Base-by-base conservation (phyloP, 352 stramenopile species). In the Phytophthora sp. region DNA sequence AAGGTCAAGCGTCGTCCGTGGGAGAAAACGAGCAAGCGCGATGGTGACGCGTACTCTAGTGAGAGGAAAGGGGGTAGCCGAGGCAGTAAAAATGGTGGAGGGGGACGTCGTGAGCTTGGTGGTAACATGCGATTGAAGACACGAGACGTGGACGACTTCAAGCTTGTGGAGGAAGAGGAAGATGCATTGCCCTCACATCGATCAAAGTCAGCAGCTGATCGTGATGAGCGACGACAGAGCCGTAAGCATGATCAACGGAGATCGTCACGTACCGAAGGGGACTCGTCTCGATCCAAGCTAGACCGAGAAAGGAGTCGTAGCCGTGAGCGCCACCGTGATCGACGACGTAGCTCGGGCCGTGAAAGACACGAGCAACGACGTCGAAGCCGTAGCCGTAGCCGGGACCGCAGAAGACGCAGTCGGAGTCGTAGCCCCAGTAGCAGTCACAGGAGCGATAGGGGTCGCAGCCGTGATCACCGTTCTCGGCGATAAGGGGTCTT, bases 1-100 rank as follows among this genome's bases (percentile, higher is more conserved):
- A 90, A 93, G 47, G 79, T 92, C 62, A 82, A 86, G 41, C 74
- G 84, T 12, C 76, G 80, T 6, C 76, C 79, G 36, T 90, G 80
- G 73, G 83, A 93, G 50, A 85, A 84, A 33, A 59, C 75, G 45
- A 85, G 63, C 55, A 89, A 90, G 61, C 60, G 66, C 29, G 77
- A 88, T 39, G 72, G 76, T 9, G 76, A 87, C 35, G 66, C 69
- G 15, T 80, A 77, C 42, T 36, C 66, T 27, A 76, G 60, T 29
- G 75, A 84, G 21, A 85, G 72, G 39, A 71, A 57, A 38, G 11
- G 45, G 20, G 44, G 62, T 42, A 44, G 57, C 12, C 73, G 35
- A 13, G 24, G 33, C 21, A 65, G 51, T 46, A 63, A 45, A 9
- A 52, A 44, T 21, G 26, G 56, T 18, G 45, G 65, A 5, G 66